phyloP scores from a whole-genome alignment of 495 filamentous ascomycete genomes.

The Aspergillus indologenus region DNA sequence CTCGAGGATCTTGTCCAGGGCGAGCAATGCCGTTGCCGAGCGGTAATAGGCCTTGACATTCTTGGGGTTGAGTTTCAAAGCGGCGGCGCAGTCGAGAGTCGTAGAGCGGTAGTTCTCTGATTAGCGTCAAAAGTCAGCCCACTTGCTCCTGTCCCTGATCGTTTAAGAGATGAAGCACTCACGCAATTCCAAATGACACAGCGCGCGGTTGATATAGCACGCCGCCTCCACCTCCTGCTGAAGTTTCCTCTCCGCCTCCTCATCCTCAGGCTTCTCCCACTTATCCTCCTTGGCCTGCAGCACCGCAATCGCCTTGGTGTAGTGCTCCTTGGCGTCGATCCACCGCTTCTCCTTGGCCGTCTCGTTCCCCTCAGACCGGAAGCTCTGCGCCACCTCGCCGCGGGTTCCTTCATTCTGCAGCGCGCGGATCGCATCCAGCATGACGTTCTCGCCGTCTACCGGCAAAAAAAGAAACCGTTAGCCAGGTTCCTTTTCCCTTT shows the following conservation, averaged over 20 bases:
- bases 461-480: background rate
- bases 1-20: conserved; percentile 67
- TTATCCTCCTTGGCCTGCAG: conserved; percentile 58
- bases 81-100: conserved; percentile 76
- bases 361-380: conserved; percentile 89
- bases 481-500: too few species aligned
- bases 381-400: conserved; percentile 71
- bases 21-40: conserved; percentile 68
- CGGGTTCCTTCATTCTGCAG: conserved; percentile 90
- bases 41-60: conserved; percentile 92
- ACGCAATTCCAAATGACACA: conserved; percentile 78
- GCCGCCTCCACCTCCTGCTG: conserved; percentile 65
- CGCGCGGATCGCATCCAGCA: conserved; percentile 82
- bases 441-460: conserved; percentile 61
- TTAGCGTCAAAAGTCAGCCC: conserved; percentile 5
- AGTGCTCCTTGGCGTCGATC: conserved; percentile 86
- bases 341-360: conserved; percentile 69
- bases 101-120: conserved; percentile 79
- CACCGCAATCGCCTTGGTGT: conserved; percentile 74
- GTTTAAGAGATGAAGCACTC: too few species aligned
- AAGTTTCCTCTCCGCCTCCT: conserved; percentile 52
- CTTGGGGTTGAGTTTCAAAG: conserved; percentile 68
- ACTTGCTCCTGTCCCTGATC: background rate
- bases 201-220: conserved; percentile 79
- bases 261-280: conserved; percentile 43